Evolutionary conservation across 768 basidiomycete genomes (phyloP).

Genomic region (Lactarius psammicola): DNA sequence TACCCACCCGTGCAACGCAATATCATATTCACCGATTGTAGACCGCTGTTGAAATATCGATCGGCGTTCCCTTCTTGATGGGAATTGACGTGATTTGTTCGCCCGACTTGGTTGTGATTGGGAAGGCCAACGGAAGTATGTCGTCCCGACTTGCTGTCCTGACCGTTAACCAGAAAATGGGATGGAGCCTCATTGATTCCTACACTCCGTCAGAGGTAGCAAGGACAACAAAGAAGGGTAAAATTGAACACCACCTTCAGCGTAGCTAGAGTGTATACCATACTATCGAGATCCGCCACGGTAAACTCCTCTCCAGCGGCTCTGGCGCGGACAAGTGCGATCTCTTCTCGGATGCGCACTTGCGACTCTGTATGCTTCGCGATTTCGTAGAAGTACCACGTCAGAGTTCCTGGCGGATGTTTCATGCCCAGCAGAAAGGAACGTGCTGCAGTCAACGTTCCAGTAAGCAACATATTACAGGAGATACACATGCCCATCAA

Average conservation of each 20-base stretch:
- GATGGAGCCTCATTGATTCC: conserved; percentile 2
- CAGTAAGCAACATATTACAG: neutral
- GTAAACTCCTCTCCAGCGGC: neutral
- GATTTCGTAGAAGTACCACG: conserved; percentile 1
- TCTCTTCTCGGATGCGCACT: conserved; percentile 25
- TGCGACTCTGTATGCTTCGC: conserved; percentile 7
- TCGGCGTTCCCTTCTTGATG: conserved; percentile 10
- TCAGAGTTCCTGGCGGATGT: neutral
- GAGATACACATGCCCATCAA: neutral
- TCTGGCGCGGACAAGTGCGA: conserved; percentile 1
- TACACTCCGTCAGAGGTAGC: neutral
- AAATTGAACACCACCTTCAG: conserved; percentile 13
- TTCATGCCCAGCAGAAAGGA: conserved; percentile 2
- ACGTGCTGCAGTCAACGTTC: neutral
- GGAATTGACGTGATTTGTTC: conserved; percentile 13
- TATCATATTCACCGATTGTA: conserved; percentile 14
- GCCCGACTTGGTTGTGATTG: conserved; percentile 16
- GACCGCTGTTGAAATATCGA: neutral
- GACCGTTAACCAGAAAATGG: neutral
- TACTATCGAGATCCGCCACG: conserved; percentile 5
- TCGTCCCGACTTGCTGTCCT: conserved; percentile 8
- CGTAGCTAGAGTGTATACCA: neutral
- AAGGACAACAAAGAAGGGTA: too few relatives aligned
- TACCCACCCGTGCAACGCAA: neutral
- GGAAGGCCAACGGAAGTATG: conserved; percentile 7